Evolutionary conservation across 2,329 filamentous ascomycete species (phyloP), one percentile per base, ranked within the genome.

Genomic region (Fusarium verticillioides): DNA sequence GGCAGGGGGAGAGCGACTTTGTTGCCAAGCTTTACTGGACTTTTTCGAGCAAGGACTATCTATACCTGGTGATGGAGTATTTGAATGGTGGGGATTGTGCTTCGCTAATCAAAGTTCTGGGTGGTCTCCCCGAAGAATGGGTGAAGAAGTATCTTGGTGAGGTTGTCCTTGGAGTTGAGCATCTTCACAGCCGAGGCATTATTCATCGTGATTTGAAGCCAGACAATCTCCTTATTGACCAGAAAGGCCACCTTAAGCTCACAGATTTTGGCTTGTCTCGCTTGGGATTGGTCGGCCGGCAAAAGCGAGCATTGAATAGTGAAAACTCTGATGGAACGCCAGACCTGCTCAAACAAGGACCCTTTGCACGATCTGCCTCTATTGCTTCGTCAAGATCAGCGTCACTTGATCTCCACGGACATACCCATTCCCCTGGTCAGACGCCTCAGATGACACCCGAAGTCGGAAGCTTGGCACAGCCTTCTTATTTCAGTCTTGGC

Each of bases 11-110:
- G 82, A 99, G 97, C 81, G 96, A 99, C 68, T 99, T 99, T 81
- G 96, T 99, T 65, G 96, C 96, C 32, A 99, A 99, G 84, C 88
- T 99, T 18, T 99, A 98, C 84, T 99, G 97, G 97, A 99, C 96
- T 0, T 99, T 99, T 79, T 97, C 96, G 8, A 99, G 96, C 87
- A 99, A 99, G 80, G 96, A 99, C 79, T 99, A 98, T 80, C 90
- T 99, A 30, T 99, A 98, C 80, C 87, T 99, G 66, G 96, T 99
- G 30, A 99, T 99, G 96, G 96, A 99, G 80, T 99, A 99, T 83
- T 87, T 99, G 65, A 99, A 98, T 77, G 96, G 96, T 40, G 96
- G 96, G 50, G 96, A 99, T 79, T 99, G 96, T 80, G 96, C 97
- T 54, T 97, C 96, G 10, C 87, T 99, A 60, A 96, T 98, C 84